These are phyloP conservation scores for Jimgerdemannia lactiflua DNA, from an alignment of 192 early-diverging fungal genomes.

Conservation along the genomic window DNA sequence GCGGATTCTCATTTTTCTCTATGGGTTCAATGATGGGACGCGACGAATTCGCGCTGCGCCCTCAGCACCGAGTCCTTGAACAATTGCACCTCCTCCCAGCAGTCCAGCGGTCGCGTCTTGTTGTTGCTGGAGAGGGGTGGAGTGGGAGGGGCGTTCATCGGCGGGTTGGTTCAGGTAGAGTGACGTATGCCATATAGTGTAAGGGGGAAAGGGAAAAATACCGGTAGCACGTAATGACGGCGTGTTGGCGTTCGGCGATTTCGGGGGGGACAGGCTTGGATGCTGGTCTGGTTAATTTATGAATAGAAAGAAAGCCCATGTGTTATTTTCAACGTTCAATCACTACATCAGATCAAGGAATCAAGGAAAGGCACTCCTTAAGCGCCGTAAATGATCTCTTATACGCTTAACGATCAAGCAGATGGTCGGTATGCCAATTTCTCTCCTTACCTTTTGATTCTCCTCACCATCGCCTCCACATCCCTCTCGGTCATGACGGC, in stretches of 20 bases:
- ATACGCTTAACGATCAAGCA: not conserved
- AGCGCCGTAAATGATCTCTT: too few relatives aligned
- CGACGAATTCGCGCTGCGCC: conserved; percentile 27
- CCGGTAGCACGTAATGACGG: conserved; percentile 31
- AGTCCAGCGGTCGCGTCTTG: conserved; percentile 22
- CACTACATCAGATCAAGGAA: not conserved
- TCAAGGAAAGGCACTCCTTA: not conserved
- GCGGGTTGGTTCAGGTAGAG: too few relatives aligned
- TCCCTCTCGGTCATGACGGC: conserved; percentile 23
- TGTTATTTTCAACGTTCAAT: too few relatives aligned
- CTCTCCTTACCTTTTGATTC: conserved; percentile 23
- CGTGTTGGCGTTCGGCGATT: conserved; percentile 21
- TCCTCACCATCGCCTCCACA: conserved; percentile 28
- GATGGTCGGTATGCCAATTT: not conserved
- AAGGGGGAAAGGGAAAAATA: conserved; percentile 5
- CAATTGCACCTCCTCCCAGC: conserved; percentile 32
- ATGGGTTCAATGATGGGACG: conserved; percentile 20
- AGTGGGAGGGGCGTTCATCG: not conserved
- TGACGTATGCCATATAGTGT: not conserved
- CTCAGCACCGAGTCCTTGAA: conserved; percentile 32
- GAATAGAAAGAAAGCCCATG: not conserved
- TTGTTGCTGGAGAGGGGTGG: conserved; percentile 15
- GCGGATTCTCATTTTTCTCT: not conserved
- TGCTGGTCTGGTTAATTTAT: conserved; percentile 10
- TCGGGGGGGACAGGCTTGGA: conserved; percentile 25